Evolutionary conservation across 495 filamentous ascomycete species (phyloP).

Genomic region (Trichoderma gamsii): DNA sequence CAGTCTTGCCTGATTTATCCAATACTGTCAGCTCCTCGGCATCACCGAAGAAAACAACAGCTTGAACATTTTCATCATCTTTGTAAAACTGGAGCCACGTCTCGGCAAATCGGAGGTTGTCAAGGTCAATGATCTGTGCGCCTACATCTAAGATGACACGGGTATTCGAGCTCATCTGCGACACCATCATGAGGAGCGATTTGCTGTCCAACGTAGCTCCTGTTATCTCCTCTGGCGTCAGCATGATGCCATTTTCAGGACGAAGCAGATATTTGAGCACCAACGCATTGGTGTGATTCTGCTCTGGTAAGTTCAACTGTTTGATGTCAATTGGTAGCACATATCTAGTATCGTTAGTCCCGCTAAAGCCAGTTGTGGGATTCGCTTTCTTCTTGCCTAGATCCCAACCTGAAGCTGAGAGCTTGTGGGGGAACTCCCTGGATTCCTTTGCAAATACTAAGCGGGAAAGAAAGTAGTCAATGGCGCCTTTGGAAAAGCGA

Average conservation of each 20-base stretch:
- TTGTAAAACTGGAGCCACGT: constrained; percentile 37
- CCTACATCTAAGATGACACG: constrained; percentile 68
- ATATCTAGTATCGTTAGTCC: constrained; percentile 60
- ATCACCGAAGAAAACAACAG: constrained; percentile 50
- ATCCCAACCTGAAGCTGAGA: constrained; percentile 69
- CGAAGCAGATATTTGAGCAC: constrained; percentile 54
- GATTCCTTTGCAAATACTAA: constrained; percentile 62
- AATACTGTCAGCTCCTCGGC: constrained; percentile 46
- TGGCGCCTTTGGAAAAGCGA: constrained; percentile 41
- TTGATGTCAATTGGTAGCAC: constrained; percentile 51
- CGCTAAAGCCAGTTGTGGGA: constrained; percentile 62
- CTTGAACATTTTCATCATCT: constrained; percentile 32
- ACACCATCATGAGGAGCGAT: constrained; percentile 36
- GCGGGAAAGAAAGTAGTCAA: constrained; percentile 59
- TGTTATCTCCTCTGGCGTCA: constrained; percentile 24
- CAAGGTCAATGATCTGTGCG: constrained; percentile 62
- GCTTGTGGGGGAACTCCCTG: constrained; percentile 57
- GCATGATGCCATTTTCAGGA: constrained; percentile 45
- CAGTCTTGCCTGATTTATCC: constrained; percentile 37
- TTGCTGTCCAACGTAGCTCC: neutral
- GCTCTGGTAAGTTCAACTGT: constrained; percentile 50
- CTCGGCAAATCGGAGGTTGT: constrained; percentile 49
- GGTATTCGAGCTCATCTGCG: constrained; percentile 31
- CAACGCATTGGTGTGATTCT: constrained; percentile 58
- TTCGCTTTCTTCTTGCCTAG: constrained; percentile 43